These are phyloP conservation scores for Aspergillus ostianus DNA, from an alignment of 495 filamentous ascomycete species.

Conservation along the genomic window DNA sequence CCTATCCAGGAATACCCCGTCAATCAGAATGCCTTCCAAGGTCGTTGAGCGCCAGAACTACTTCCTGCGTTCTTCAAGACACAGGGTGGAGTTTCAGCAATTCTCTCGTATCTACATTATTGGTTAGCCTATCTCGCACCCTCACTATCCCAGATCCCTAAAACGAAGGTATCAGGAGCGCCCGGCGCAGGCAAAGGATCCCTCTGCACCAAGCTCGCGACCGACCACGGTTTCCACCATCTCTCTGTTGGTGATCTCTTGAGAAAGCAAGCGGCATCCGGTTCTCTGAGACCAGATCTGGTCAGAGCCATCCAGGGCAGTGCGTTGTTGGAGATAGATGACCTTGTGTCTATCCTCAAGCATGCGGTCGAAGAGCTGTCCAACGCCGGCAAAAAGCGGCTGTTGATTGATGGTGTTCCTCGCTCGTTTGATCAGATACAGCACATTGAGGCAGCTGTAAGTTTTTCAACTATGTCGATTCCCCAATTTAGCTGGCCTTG, in stretches of 20 bases:
- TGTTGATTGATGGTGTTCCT: slow-evolving; percentile 1
- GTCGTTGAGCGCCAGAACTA: not conserved
- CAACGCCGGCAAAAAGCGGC: not conserved
- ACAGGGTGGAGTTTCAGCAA: not conserved
- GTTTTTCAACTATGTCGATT: not conserved
- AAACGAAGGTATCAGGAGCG: not conserved
- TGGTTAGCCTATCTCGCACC: not conserved
- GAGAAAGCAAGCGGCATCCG: not conserved
- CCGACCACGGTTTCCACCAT: not conserved
- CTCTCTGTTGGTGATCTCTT: not conserved
- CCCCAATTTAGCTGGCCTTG: not conserved
- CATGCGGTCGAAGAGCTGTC: not conserved
- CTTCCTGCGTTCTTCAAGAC: not conserved
- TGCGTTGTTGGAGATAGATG: not conserved
- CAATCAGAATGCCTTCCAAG: not conserved
- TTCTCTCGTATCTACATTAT: slow-evolving; percentile 1
- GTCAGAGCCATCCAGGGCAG: not conserved
- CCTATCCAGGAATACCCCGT: not conserved
- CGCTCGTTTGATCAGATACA: not conserved
- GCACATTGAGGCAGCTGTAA: not conserved
- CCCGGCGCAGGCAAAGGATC: slow-evolving; percentile 3
- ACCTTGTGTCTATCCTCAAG: not conserved
- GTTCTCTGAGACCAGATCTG: not conserved
- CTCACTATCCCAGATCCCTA: not conserved
- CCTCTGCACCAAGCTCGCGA: not conserved